These are phyloP conservation scores for Cyberlindnera xylosilytica DNA, from an alignment of 805 yeast species.

Conservation along the genomic window DNA sequence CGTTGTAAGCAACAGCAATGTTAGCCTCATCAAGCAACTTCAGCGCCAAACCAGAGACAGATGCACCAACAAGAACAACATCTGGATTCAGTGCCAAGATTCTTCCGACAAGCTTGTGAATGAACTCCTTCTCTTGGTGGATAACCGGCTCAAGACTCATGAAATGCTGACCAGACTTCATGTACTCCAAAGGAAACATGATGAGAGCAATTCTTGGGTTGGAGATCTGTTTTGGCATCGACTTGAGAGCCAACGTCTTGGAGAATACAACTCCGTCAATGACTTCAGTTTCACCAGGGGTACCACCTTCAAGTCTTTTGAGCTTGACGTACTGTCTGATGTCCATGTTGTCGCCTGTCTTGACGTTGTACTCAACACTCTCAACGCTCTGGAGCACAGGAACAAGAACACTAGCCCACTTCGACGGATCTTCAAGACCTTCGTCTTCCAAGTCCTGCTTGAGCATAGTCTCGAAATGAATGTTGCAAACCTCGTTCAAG, in stretches of 20 bases:
- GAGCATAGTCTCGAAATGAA: constrained; percentile 49
- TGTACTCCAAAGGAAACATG: constrained; percentile 86
- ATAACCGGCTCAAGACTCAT: constrained; percentile 79
- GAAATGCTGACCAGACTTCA: constrained; percentile 71
- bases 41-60: constrained; percentile 80
- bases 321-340: constrained; percentile 86
- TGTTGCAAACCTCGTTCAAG: constrained; percentile 33
- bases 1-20: constrained; percentile 75
- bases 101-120: constrained; percentile 76
- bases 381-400: constrained; percentile 54
- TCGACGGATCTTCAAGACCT: constrained; percentile 41
- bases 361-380: constrained; percentile 54
- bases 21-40: constrained; percentile 68
- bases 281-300: constrained; percentile 52
- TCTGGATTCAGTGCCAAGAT: constrained; percentile 75
- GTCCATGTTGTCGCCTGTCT: constrained; percentile 72
- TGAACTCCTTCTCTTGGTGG: constrained; percentile 83
- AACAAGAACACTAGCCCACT: constrained; percentile 60
- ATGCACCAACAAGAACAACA: constrained; percentile 71
- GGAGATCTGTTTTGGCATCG: constrained; percentile 63
- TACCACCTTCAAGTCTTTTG: constrained; percentile 79
- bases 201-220: constrained; percentile 78
- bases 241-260: constrained; percentile 72
- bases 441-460: constrained; percentile 63
- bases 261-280: constrained; percentile 84